A percentile compares a stretch with the other conserved stretches of the same genome.
Evolutionary conservation across 805 yeast genomes (phyloP).

Genomic region (Myxozyma melibiosi): DNA sequence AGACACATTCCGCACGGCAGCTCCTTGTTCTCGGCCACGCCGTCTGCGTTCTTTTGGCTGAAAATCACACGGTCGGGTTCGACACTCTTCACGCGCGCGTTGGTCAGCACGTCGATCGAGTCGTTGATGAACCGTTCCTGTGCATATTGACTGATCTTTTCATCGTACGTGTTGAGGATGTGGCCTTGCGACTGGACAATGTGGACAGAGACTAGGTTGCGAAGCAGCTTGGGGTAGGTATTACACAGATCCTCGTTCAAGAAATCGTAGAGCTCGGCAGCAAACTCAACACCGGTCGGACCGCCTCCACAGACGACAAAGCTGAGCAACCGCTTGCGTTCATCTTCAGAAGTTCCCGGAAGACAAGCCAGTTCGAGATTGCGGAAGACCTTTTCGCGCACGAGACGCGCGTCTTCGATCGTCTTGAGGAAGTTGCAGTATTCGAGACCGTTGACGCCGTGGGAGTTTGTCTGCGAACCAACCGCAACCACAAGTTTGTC

Average conservation of each 20-base stretch:
- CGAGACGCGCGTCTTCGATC: slow-evolving; percentile 62
- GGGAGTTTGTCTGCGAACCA: slow-evolving; percentile 68
- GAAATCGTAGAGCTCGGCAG: slow-evolving; percentile 69
- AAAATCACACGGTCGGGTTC: slow-evolving; percentile 60
- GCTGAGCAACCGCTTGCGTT: slow-evolving; percentile 60
- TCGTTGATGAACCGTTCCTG: slow-evolving; percentile 64
- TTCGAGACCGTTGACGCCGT: slow-evolving; percentile 70
- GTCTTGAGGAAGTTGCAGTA: slow-evolving; percentile 64
- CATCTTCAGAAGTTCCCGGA: slow-evolving; percentile 65
- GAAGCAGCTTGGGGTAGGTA: slow-evolving; percentile 59
- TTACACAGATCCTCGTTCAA: slow-evolving; percentile 64
- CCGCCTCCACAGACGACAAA: slow-evolving; percentile 77
- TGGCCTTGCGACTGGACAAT: slow-evolving; percentile 69
- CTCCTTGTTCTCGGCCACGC: slow-evolving; percentile 46
- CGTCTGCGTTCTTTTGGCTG: slow-evolving; percentile 53
- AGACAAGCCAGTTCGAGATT: slow-evolving; percentile 64
- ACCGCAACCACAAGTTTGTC: slow-evolving; percentile 70
- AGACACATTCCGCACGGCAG: slow-evolving; percentile 69
- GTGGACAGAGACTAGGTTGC: slow-evolving; percentile 67
- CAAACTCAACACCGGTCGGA: slow-evolving; percentile 74
- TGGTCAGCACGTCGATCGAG: slow-evolving; percentile 61
- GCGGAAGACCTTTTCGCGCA: slow-evolving; percentile 57
- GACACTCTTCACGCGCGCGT: slow-evolving; percentile 64
- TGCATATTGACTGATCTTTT: slow-evolving; percentile 65
- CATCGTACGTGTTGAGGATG: slow-evolving; percentile 68